phyloP scores from a whole-genome alignment of 768 basidiomycete genomes.

The Pleurotus ostreatus region DNA sequence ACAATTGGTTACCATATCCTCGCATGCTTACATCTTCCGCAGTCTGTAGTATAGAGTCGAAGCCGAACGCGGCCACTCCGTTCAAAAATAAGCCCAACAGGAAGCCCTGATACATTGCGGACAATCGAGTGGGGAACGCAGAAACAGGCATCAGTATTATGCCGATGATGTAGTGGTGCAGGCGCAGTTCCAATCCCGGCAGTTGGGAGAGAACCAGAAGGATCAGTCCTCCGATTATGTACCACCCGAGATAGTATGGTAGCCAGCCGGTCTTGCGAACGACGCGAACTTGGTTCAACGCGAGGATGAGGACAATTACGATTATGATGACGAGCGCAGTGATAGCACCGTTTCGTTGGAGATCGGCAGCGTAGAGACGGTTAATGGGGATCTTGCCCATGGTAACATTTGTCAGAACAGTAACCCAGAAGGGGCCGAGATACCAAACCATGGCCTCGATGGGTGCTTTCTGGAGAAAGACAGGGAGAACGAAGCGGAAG shows the following conservation, averaged over 20 bases:
- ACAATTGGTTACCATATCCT: not conserved
- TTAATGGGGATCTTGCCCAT: conserved; percentile 71
- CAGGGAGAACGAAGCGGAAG: conserved; percentile 69
- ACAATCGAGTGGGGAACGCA: conserved; percentile 77
- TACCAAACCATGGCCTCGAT: conserved; percentile 75
- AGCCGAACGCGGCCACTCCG: conserved; percentile 75
- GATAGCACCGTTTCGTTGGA: conserved; percentile 67
- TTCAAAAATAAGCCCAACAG: conserved; percentile 81
- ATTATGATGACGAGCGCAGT: conserved; percentile 65
- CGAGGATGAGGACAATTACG: conserved; percentile 53
- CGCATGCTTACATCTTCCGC: conserved; percentile 50
- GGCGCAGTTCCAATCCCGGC: conserved; percentile 62
- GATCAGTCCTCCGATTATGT: conserved; percentile 62
- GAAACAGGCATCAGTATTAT: conserved; percentile 75
- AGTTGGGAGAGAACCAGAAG: conserved; percentile 61
- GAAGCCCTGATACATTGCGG: conserved; percentile 78
- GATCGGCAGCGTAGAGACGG: conserved; percentile 67
- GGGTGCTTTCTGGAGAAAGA: conserved; percentile 55
- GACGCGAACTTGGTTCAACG: conserved; percentile 74
- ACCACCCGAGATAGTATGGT: conserved; percentile 73
- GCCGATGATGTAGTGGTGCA: conserved; percentile 82
- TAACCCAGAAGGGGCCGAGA: conserved; percentile 75
- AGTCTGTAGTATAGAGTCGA: conserved; percentile 78
- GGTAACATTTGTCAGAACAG: conserved; percentile 71
- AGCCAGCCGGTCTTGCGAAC: conserved; percentile 85